phyloP scores from a whole-genome alignment of 179 eudicot genomes.

The Spergularia azorica region DNA sequence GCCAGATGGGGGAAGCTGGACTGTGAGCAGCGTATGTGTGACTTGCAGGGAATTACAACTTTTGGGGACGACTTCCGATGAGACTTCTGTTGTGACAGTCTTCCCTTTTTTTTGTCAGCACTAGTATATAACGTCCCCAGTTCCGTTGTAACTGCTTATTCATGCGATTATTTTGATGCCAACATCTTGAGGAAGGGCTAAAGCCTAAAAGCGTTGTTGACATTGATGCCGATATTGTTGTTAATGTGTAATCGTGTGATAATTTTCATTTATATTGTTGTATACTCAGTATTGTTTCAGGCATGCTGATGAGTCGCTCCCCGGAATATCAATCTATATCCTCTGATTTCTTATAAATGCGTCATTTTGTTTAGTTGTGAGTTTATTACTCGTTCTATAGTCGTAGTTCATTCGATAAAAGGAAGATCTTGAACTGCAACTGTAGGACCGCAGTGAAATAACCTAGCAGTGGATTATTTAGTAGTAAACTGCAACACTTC shows the following conservation, averaged over 20 bases:
- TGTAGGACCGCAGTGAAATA: no score
- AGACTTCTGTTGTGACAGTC: background rate
- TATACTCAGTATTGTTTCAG: no score
- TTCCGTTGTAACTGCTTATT: constrained; percentile 11
- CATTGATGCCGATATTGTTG: background rate
- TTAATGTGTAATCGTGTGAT: background rate
- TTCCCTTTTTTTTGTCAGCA: background rate
- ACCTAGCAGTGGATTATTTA: no score
- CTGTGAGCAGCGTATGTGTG: constrained; percentile 78
- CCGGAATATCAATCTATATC: no score
- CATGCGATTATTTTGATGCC: constrained; percentile 1
- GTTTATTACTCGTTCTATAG: no score
- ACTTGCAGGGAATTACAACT: constrained; percentile 58
- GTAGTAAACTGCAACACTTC: no score
- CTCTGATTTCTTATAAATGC: no score
- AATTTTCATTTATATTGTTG: no score
- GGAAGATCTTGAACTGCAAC: no score
- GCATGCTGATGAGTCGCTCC: no score
- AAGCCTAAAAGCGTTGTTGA: background rate
- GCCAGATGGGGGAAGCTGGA: constrained; percentile 96
- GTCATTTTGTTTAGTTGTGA: no score
- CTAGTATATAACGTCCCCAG: background rate
- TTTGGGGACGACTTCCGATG: constrained; percentile 35
- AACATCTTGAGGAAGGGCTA: background rate
- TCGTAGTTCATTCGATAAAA: no score